Percentiles rank a stretch among this genome's conserved stretches.
Evolutionary conservation across 441 rosid genomes (phyloP).

Genomic region (Erysimum cheiri): DNA sequence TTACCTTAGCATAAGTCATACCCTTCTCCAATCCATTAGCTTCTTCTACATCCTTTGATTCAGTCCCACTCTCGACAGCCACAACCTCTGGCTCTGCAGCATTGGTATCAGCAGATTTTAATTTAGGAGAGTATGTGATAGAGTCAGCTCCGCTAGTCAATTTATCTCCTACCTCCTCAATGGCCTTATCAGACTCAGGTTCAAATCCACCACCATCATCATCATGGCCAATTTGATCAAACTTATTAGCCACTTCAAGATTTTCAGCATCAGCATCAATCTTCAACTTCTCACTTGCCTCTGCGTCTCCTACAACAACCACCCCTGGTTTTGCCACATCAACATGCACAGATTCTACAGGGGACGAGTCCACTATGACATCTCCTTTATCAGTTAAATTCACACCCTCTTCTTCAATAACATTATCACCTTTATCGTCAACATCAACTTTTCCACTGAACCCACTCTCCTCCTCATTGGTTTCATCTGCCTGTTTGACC

Average conservation of each 20-base stretch:
- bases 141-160: slow-evolving; percentile 45
- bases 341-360: slow-evolving; percentile 48
- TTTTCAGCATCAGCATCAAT: slow-evolving; percentile 39
- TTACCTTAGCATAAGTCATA: slow-evolving; percentile 36
- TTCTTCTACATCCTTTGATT: slow-evolving; percentile 26
- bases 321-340: slow-evolving; percentile 44
- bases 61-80: slow-evolving; percentile 41
- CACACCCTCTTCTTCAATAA: slow-evolving; percentile 36
- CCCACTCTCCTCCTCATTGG: slow-evolving; percentile 18
- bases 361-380: slow-evolving; percentile 22
- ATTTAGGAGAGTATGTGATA: slow-evolving; percentile 41
- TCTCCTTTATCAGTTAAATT: slow-evolving; percentile 47
- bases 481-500: slow-evolving; percentile 29
- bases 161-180: slow-evolving; percentile 48
- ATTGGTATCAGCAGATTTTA: slow-evolving; percentile 38
- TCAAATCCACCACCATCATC: slow-evolving; percentile 37
- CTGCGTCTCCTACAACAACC: slow-evolving; percentile 52
- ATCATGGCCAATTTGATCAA: slow-evolving; percentile 47
- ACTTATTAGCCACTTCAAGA: slow-evolving; percentile 55
- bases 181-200: slow-evolving; percentile 38
- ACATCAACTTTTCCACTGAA: slow-evolving; percentile 25
- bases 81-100: slow-evolving; percentile 43
- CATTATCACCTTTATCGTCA: slow-evolving; percentile 35
- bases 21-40: slow-evolving; percentile 20
- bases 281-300: slow-evolving; percentile 46